Percentiles rank a stretch among this genome's conserved stretches.
These are phyloP conservation scores for Mallotus repandus DNA, from an alignment of 441 rosid genomes.

Conservation along the genomic window DNA sequence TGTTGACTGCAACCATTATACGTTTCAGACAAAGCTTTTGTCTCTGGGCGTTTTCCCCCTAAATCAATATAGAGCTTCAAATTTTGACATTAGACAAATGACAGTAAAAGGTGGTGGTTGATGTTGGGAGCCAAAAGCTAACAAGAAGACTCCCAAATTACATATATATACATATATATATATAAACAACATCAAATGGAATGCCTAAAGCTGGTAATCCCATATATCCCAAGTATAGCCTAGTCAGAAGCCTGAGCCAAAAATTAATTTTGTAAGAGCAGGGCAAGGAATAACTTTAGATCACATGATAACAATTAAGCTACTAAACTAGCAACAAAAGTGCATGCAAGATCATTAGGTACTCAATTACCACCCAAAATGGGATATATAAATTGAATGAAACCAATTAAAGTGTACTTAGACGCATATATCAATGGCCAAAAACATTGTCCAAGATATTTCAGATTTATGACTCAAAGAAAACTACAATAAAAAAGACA, in stretches of 20 bases:
- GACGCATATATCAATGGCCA: background rate
- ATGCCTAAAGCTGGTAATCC: background rate
- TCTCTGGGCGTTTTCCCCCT: background rate
- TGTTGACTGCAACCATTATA: background rate
- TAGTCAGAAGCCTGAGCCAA: background rate
- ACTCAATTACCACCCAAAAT: background rate
- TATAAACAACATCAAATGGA: background rate
- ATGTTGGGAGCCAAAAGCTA: background rate
- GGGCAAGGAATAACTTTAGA: background rate
- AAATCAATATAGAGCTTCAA: background rate
- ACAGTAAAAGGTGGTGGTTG: background rate
- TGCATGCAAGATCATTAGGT: background rate
- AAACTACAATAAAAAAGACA: background rate
- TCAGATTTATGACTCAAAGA: background rate
- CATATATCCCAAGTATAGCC: background rate
- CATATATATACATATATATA: background rate
- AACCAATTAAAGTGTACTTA: background rate
- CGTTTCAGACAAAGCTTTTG: background rate
- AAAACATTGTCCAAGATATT: background rate
- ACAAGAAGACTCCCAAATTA: background rate
- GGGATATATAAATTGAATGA: background rate
- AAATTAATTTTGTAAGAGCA: background rate
- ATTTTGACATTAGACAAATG: background rate
- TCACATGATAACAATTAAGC: background rate
- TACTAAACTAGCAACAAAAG: background rate